These are phyloP conservation scores for Blastocladiella britannica DNA, from an alignment of 192 early-diverging fungal genomes.

Conservation along the genomic window DNA sequence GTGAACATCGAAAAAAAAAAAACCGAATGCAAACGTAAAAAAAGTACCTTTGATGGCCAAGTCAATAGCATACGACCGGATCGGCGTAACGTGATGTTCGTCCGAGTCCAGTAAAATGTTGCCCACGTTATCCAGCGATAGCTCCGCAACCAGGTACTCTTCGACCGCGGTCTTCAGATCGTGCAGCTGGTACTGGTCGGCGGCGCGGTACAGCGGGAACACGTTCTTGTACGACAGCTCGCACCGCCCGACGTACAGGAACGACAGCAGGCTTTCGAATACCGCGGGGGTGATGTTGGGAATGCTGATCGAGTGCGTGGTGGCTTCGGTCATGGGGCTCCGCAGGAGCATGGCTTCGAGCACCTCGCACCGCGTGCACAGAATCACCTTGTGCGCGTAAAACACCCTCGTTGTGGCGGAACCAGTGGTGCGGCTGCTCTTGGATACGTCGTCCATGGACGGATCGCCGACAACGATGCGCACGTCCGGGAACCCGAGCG, in stretches of 20 bases:
- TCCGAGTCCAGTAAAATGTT: background rate
- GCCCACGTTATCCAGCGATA: background rate
- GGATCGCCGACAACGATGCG: background rate
- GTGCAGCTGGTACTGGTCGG: background rate
- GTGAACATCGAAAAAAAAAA: too few species aligned
- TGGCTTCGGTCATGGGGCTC: background rate
- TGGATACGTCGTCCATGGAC: too few species aligned
- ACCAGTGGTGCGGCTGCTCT: too few species aligned
- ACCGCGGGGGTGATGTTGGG: background rate
- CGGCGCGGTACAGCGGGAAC: background rate
- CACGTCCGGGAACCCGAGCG: background rate
- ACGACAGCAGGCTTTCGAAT: background rate
- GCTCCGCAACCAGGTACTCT: background rate
- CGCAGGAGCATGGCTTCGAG: background rate
- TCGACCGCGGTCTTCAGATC: background rate
- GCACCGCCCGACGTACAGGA: background rate
- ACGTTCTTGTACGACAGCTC: background rate
- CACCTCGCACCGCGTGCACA: slow-evolving; percentile 1
- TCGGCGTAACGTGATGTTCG: background rate
- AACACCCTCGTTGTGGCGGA: background rate
- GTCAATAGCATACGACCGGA: background rate
- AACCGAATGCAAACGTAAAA: too few species aligned
- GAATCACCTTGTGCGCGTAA: background rate
- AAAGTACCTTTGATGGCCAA: background rate
- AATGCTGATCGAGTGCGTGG: background rate